Evolutionary conservation across 2,329 filamentous ascomycete species (phyloP).

Genomic region (Paraconiothyrium brasiliense): DNA sequence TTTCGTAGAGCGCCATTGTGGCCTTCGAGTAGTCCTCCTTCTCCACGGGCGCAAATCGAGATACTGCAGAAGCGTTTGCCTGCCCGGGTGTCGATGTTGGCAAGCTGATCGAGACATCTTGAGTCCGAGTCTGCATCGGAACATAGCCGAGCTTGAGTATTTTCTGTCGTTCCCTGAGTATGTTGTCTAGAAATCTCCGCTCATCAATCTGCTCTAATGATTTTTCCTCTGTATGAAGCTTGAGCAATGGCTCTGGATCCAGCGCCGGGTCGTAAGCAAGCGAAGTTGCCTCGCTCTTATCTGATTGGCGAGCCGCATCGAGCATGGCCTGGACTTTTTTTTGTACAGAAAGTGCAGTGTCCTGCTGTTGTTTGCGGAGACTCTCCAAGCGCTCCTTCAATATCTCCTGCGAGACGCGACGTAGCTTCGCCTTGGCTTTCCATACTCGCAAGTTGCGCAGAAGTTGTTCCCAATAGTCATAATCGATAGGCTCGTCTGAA

Average conservation of each 20-base stretch:
- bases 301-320: constrained; percentile 9
- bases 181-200: constrained; percentile 64
- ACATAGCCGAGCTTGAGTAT: constrained; percentile 73
- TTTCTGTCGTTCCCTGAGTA: constrained; percentile 68
- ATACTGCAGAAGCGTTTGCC: constrained; percentile 64
- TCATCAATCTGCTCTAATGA: constrained; percentile 66
- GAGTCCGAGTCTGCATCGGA: constrained; percentile 62
- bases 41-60: constrained; percentile 73
- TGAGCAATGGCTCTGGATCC: constrained; percentile 73
- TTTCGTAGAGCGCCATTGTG: constrained; percentile 88
- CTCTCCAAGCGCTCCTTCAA: constrained; percentile 73
- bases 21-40: constrained; percentile 86
- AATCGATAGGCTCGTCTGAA: constrained; percentile 91
- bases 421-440: constrained; percentile 89
- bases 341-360: constrained; percentile 68
- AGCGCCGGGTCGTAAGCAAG: constrained; percentile 54
- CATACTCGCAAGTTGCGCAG: constrained; percentile 84
- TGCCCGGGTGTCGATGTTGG: constrained; percentile 48
- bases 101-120: constrained; percentile 38
- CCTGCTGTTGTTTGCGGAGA: constrained; percentile 72
- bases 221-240: constrained; percentile 72
- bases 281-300: constrained; percentile 17
- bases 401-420: constrained; percentile 79
- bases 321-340: constrained; percentile 62
- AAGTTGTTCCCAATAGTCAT: constrained; percentile 97